phyloP scores from a whole-genome alignment of 805 yeast species.

The Candida mattraensis region DNA sequence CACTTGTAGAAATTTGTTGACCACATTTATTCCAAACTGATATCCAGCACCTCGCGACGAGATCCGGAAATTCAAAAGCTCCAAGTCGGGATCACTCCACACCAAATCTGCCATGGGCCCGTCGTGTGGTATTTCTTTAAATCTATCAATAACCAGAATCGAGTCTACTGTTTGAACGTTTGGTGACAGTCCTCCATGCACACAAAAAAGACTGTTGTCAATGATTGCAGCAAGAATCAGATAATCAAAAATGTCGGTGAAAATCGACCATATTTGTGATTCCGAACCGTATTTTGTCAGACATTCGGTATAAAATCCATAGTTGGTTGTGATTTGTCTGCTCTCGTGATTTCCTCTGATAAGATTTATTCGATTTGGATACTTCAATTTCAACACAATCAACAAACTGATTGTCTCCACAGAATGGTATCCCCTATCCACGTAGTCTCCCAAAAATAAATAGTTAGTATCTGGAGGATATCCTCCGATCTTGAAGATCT shows the following conservation, averaged over 20 bases:
- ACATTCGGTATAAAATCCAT: constrained; percentile 96
- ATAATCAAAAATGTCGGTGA: constrained; percentile 92
- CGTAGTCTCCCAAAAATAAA: constrained; percentile 91
- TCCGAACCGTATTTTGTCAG: constrained; percentile 78
- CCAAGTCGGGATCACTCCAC: constrained; percentile 97
- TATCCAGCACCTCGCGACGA: constrained; percentile 98
- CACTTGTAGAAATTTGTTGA: constrained; percentile 75
- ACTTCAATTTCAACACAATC: constrained; percentile 79
- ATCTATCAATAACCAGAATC: constrained; percentile 84
- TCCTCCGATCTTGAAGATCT: constrained; percentile 92
- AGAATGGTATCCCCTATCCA: constrained; percentile 91
- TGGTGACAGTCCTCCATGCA: constrained; percentile 96
- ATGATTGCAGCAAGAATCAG: constrained; percentile 86
- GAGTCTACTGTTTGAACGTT: constrained; percentile 93
- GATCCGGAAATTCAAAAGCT: constrained; percentile 73
- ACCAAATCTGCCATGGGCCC: constrained; percentile 99
- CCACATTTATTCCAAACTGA: constrained; percentile 90
- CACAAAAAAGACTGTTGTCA: constrained; percentile 87
- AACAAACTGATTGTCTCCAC: constrained; percentile 88
- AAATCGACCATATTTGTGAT: constrained; percentile 78
- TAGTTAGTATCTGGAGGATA: constrained; percentile 92
- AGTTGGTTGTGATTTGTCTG: constrained; percentile 93
- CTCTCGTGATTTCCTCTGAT: constrained; percentile 97
- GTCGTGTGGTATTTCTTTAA: constrained; percentile 95
- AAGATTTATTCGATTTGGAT: constrained; percentile 78